A percentile compares a stretch with the other conserved stretches of the same genome.
These are phyloP conservation scores for Quercus bicolor DNA, from an alignment of 306 rosid genomes.

Conservation along the genomic window DNA sequence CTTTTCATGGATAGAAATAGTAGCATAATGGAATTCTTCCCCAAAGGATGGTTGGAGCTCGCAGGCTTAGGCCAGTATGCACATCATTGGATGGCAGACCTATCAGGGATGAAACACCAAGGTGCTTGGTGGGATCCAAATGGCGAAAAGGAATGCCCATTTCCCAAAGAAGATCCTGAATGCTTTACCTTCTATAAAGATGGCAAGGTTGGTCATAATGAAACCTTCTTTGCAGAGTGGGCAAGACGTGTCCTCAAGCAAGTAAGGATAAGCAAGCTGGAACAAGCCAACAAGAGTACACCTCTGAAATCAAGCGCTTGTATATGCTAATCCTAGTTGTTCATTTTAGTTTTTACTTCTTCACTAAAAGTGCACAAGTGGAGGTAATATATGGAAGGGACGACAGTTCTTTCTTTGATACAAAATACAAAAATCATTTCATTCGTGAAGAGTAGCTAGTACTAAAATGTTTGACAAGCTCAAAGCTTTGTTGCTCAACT, in stretches of 20 bases:
- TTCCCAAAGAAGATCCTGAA: neutral
- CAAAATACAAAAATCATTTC: no score
- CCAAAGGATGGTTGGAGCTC: constrained; percentile 33
- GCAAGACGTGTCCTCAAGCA: constrained; percentile 22
- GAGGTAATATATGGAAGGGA: neutral
- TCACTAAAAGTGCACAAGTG: neutral
- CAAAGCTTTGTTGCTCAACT: no score
- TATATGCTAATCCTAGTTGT: neutral
- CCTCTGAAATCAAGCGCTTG: neutral
- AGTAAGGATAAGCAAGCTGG: constrained; percentile 3
- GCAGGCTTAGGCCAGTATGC: constrained; percentile 34
- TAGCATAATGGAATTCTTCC: constrained; percentile 36
- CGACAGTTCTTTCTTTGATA: no score
- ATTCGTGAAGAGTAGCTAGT: no score
- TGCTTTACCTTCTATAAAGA: constrained; percentile 31
- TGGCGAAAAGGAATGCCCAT: constrained; percentile 15
- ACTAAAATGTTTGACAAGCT: no score
- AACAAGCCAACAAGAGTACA: neutral
- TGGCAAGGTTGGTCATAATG: constrained; percentile 22
- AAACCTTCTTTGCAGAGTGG: constrained; percentile 30
- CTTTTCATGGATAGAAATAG: constrained; percentile 31
- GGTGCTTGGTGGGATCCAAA: constrained; percentile 24
- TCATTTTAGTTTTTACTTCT: neutral
- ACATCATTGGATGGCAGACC: constrained; percentile 32
- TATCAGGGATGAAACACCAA: constrained; percentile 28